phyloP scores from a whole-genome alignment of 2,329 filamentous ascomycete species.

The Xenosphaeropsis pyriputrescens region DNA sequence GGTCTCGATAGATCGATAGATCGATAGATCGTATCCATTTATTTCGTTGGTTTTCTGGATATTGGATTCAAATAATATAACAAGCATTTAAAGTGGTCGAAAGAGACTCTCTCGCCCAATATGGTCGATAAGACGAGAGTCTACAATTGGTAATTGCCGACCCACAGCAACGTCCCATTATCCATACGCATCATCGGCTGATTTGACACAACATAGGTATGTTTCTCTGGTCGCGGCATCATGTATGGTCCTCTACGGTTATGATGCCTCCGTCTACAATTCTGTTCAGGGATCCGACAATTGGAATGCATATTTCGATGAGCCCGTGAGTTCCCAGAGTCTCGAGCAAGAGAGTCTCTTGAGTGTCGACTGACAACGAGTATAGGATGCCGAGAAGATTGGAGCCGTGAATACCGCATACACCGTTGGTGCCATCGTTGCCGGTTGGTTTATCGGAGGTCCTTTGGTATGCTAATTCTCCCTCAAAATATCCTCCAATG shows the following conservation, averaged over 20 bases:
- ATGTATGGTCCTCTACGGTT: conserved; percentile 50
- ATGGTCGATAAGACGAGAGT: neutral
- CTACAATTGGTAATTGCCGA: neutral
- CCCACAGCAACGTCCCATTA: too few species aligned
- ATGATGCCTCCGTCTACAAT: conserved; percentile 63
- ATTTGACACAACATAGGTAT: neutral
- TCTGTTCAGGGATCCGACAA: conserved; percentile 52
- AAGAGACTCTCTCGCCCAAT: neutral
- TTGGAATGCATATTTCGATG: conserved; percentile 50
- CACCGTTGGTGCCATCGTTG: conserved; percentile 55
- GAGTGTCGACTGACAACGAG: conserved; percentile 1
- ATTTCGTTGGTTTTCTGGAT: too few species aligned
- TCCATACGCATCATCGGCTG: neutral
- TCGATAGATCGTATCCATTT: too few species aligned
- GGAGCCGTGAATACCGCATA: conserved; percentile 53
- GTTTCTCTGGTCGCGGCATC: neutral
- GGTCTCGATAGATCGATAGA: too few species aligned
- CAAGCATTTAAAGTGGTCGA: too few species aligned
- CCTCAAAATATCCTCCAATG: neutral
- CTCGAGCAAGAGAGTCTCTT: neutral
- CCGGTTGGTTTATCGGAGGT: conserved; percentile 55
- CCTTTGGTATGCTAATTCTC: conserved; percentile 27
- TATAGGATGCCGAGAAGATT: conserved; percentile 23
- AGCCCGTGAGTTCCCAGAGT: conserved; percentile 5
- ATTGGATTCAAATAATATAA: too few species aligned